Percentiles rank a stretch among this genome's conserved stretches.
These are phyloP conservation scores for Chytriomyces sp. DNA, from an alignment of 192 early-diverging fungal genomes.

Conservation along the genomic window DNA sequence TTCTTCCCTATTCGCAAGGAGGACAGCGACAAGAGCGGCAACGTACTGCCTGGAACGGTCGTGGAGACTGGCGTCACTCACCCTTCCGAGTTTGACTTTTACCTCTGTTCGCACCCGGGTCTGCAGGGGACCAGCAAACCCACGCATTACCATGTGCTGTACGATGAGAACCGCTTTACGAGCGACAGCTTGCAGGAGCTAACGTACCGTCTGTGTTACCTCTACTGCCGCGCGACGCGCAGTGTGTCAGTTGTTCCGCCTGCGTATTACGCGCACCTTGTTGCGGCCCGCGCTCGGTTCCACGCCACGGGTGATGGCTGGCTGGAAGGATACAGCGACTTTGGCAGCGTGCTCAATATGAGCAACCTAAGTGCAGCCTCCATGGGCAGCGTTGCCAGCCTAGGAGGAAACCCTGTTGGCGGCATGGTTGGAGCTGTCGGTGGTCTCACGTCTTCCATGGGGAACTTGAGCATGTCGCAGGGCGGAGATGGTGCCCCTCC, in stretches of 20 bases:
- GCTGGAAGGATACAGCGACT: conserved; percentile 31
- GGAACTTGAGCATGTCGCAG: not conserved
- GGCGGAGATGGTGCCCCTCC: not conserved
- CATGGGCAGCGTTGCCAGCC: conserved; percentile 17
- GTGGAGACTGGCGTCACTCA: conserved; percentile 60
- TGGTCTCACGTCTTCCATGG: conserved; percentile 18
- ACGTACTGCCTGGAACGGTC: conserved; percentile 62
- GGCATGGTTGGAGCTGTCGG: conserved; percentile 6
- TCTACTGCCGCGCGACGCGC: conserved; percentile 85
- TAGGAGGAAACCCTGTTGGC: not conserved
- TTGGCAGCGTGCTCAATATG: conserved; percentile 13
- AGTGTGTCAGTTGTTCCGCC: conserved; percentile 87
- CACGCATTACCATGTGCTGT: conserved; percentile 86
- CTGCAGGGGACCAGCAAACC: conserved; percentile 93
- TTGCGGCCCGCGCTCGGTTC: conserved; percentile 83
- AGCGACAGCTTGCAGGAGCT: conserved; percentile 81
- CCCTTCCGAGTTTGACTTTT: conserved; percentile 62
- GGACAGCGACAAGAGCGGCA: conserved; percentile 56
- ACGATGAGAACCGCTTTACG: conserved; percentile 82
- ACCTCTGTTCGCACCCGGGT: conserved; percentile 85
- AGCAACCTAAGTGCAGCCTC: conserved; percentile 13
- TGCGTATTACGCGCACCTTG: conserved; percentile 92
- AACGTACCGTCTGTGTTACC: conserved; percentile 87
- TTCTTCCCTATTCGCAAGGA: conserved; percentile 66
- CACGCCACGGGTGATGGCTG: conserved; percentile 67